Evolutionary conservation across 2,329 filamentous ascomycete species (phyloP).

Genomic region (Talaromyces funiculosus): DNA sequence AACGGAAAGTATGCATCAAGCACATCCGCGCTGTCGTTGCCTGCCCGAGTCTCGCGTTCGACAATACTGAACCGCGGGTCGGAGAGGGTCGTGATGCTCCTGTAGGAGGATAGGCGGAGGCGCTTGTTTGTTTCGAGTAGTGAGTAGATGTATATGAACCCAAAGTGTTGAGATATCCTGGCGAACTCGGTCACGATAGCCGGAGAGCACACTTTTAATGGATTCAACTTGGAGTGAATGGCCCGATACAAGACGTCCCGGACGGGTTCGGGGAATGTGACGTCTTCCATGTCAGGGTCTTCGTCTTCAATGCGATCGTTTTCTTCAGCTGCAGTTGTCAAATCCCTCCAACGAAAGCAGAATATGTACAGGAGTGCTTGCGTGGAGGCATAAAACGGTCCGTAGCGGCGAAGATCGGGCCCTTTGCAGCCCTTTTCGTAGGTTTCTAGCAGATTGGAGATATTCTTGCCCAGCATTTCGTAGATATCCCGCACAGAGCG

Average conservation of each 20-base stretch:
- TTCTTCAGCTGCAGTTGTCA: conserved; percentile 57
- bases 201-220: conserved; percentile 88
- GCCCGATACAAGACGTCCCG: conserved; percentile 69
- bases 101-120: conserved; percentile 68
- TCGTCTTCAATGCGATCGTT: conserved; percentile 46
- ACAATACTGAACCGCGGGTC: conserved; percentile 38
- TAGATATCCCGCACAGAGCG: conserved; percentile 78
- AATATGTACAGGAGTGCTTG: conserved; percentile 92
- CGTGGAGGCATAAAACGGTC: conserved; percentile 79
- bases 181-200: conserved; percentile 89
- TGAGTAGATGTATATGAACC: conserved; percentile 83
- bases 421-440: conserved; percentile 72
- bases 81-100: conserved; percentile 32
- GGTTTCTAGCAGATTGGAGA: conserved; percentile 66
- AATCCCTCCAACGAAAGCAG: conserved; percentile 94
- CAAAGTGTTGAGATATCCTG: conserved; percentile 75
- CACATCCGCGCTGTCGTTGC: conserved; percentile 74
- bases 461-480: conserved; percentile 67
- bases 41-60: conserved; percentile 51
- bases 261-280: conserved; percentile 70
- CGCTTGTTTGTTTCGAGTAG: conserved; percentile 90
- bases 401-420: conserved; percentile 78
- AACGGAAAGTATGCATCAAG: conserved; percentile 96
- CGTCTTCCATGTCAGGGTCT: conserved; percentile 57
- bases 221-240: conserved; percentile 85